A percentile compares a stretch with the other conserved stretches of the same genome.
Evolutionary conservation across 108 stramenopile genomes (phyloP).

Genomic region (Aurantiochytrium sp.): DNA sequence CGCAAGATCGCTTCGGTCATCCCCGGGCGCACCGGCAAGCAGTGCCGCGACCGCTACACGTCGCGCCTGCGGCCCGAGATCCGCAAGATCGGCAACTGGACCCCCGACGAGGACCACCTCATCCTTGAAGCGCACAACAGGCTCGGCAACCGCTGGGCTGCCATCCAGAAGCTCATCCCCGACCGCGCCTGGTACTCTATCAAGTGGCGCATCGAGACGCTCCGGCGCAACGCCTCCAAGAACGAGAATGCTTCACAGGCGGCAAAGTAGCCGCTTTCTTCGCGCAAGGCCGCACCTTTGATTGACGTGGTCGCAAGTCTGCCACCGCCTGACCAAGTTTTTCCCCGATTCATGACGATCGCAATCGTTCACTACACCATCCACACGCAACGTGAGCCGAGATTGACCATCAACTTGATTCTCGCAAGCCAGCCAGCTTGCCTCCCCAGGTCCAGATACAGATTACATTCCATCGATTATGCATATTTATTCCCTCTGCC

Average conservation of each 20-base stretch:
- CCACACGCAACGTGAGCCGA: no score
- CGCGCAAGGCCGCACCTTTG: background rate
- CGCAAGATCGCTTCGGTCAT: background rate
- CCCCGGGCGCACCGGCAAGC: constrained; percentile 56
- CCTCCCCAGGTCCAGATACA: no score
- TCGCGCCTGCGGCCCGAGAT: constrained; percentile 58
- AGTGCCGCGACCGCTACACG: constrained; percentile 63
- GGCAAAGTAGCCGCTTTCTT: no score
- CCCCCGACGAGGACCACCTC: constrained; percentile 71
- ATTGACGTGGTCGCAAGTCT: no score
- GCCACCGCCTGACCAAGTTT: no score
- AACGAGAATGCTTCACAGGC: background rate
- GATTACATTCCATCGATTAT: no score
- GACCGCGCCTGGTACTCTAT: constrained; percentile 74
- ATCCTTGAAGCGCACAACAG: constrained; percentile 80
- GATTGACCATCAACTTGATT: no score
- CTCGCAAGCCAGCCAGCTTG: no score
- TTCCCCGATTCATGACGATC: no score
- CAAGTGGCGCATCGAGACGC: constrained; percentile 38
- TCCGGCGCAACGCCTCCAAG: background rate
- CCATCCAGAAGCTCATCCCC: constrained; percentile 86
- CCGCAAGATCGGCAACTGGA: constrained; percentile 46
- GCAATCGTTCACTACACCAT: no score
- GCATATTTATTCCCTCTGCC: no score
- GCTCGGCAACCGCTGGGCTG: constrained; percentile 88